Evolutionary conservation across 306 rosid species (phyloP), one percentile per base, ranked within the genome.

Genomic region (Trichosanthes truncata): DNA sequence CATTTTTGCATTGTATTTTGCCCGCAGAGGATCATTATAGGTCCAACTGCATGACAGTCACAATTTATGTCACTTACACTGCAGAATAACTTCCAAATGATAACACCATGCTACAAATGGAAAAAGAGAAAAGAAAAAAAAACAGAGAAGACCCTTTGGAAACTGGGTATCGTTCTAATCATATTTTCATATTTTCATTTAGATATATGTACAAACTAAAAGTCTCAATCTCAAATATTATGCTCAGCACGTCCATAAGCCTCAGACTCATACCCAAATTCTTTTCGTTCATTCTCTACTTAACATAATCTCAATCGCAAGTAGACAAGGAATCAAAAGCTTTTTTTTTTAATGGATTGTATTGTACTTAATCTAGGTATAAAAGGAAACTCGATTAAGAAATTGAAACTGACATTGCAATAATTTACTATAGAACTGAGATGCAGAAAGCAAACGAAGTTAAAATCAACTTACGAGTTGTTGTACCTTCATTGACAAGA

Each of bases 401-500:
- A 75, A 65, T 7, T 21, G 3, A 26, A 40, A 41, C 7, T 21
- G 53, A n/a, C 18, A 69, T 69, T n/a, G 49, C 35, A 69, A 69
- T 41, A 41, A 25, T 40, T 68, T 68, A n/a, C 7, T 0, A 68
- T 68, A 46, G 35, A 71, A 43, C 11, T 71, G 40, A 71, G 52
- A 71, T 45, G 56, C 77, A 73, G 57, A 26, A 73, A 13, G 77
- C 35, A 45, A 49, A 26, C 77, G 0, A 15, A 48, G 23, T 26
- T 61, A 77, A 80, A 81, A 77, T 63, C 9, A 45, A 87, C 98
- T 87, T 86, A 94, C 97, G 98, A 96, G 77, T 87, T 90, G 86
- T 95, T 41, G 97, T 95, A 82, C 92, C 98, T 86, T 95, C 97
- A 17, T 90, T 92, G 82, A 95, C 97, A 84, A 92, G 97, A 89